phyloP scores from a whole-genome alignment of 2,329 filamentous ascomycete species.

The Endoconidiophora polonica region DNA sequence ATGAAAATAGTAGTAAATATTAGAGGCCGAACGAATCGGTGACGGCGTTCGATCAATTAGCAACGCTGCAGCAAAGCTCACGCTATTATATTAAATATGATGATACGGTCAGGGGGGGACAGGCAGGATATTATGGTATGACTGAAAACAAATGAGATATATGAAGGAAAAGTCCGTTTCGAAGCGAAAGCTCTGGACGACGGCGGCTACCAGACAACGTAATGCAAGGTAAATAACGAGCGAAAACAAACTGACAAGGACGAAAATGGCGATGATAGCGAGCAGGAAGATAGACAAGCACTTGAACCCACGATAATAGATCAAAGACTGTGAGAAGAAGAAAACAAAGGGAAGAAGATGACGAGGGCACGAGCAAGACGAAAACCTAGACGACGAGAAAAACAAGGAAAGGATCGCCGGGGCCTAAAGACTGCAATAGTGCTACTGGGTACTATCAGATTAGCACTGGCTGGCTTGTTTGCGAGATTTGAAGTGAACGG shows the following conservation, averaged over 20 bases:
- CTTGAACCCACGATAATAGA: background rate
- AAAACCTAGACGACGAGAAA: background rate
- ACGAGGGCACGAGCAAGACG: background rate
- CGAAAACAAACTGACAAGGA: background rate
- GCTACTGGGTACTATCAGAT: no score
- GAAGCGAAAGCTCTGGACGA: background rate
- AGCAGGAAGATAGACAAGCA: background rate
- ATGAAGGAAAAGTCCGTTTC: background rate
- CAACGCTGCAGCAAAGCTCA: background rate
- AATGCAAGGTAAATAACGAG: no score
- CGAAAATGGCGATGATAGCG: background rate
- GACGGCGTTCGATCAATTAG: no score
- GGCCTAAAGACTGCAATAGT: background rate
- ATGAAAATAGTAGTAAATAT: background rate
- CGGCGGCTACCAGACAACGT: no score
- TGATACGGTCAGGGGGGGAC: background rate
- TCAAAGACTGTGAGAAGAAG: background rate
- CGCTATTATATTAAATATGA: conserved; percentile 1
- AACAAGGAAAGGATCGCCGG: background rate
- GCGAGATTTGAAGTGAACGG: background rate
- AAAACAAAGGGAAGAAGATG: background rate
- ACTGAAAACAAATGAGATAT: background rate
- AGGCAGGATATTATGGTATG: background rate
- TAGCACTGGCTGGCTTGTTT: no score
- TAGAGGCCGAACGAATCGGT: background rate